A percentile compares a stretch with the other conserved stretches of the same genome.
These are phyloP conservation scores for Kodamaea anthophila DNA, from an alignment of 1,139 yeast genomes.

Conservation along the genomic window DNA sequence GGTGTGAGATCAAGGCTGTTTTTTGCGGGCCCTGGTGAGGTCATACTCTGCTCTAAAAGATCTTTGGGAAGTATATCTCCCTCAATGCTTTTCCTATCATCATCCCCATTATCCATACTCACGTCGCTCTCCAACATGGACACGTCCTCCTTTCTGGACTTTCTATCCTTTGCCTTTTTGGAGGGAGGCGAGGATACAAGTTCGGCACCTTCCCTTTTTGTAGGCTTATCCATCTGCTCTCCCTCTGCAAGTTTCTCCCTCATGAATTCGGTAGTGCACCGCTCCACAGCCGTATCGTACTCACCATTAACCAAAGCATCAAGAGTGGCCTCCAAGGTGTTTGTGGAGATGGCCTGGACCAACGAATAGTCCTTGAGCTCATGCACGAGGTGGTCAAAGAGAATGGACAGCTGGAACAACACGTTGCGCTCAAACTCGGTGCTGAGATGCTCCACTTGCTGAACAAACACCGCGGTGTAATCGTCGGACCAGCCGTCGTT, in stretches of 20 bases:
- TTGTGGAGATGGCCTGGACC: not conserved
- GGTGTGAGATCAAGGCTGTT: no score
- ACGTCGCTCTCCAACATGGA: conserved; percentile 23
- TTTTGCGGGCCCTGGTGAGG: no score
- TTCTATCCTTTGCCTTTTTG: conserved; percentile 5
- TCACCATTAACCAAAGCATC: conserved; percentile 33
- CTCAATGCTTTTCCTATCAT: not conserved
- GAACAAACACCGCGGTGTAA: conserved; percentile 38
- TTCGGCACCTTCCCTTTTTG: conserved; percentile 29
- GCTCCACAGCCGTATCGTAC: conserved; percentile 31
- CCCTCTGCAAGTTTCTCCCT: conserved; percentile 15
- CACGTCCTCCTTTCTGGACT: conserved; percentile 17
- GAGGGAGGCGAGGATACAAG: conserved; percentile 1
- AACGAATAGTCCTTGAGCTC: conserved; percentile 20
- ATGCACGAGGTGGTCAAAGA: conserved; percentile 35
- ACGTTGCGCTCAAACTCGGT: conserved; percentile 49
- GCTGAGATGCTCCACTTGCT: conserved; percentile 33
- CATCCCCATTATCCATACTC: conserved; percentile 18
- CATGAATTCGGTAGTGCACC: conserved; percentile 24
- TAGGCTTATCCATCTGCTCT: conserved; percentile 19
- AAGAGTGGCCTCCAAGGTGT: conserved; percentile 7
- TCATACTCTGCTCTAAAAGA: no score
- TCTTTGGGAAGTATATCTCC: no score
- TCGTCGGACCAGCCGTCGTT: conserved; percentile 49
- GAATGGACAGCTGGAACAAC: conserved; percentile 47